Evolutionary conservation across 805 yeast species (phyloP).

Genomic region (Candida qinlingensis): DNA sequence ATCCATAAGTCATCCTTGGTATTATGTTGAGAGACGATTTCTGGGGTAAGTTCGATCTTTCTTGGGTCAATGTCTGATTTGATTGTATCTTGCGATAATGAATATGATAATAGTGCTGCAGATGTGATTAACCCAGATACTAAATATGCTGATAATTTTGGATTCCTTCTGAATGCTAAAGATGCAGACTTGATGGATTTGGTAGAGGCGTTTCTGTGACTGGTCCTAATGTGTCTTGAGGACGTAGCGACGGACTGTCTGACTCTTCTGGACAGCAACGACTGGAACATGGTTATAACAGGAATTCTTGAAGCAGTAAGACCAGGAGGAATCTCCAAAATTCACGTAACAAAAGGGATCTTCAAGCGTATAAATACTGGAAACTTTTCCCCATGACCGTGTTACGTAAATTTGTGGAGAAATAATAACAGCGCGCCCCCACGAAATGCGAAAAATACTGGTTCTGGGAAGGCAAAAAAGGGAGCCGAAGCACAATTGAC

Average conservation of each 20-base stretch:
- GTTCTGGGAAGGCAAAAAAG: too few relatives aligned
- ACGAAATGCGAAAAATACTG: too few relatives aligned
- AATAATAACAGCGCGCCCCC: too few relatives aligned
- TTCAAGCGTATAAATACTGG: neutral
- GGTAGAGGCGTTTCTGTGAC: neutral
- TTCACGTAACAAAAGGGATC: neutral
- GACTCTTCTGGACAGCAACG: neutral
- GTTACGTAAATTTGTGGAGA: neutral
- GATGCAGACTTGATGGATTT: neutral
- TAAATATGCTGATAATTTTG: neutral
- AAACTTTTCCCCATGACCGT: neutral
- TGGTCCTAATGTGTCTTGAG: neutral
- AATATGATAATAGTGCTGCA: neutral
- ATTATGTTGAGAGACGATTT: conserved; percentile 26
- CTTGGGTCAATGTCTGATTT: conserved; percentile 1
- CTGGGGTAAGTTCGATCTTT: conserved; percentile 20
- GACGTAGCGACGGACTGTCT: neutral
- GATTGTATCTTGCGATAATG: neutral
- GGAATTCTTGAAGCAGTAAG: neutral
- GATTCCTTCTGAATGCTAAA: neutral
- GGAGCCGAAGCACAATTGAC: too few relatives aligned
- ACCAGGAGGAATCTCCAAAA: neutral
- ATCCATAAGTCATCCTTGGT: conserved; percentile 72
- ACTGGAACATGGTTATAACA: neutral
- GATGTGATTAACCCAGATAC: neutral